Base-by-base conservation (phyloP, 2,329 filamentous ascomycete species). In the Lojkania enalia region DNA sequence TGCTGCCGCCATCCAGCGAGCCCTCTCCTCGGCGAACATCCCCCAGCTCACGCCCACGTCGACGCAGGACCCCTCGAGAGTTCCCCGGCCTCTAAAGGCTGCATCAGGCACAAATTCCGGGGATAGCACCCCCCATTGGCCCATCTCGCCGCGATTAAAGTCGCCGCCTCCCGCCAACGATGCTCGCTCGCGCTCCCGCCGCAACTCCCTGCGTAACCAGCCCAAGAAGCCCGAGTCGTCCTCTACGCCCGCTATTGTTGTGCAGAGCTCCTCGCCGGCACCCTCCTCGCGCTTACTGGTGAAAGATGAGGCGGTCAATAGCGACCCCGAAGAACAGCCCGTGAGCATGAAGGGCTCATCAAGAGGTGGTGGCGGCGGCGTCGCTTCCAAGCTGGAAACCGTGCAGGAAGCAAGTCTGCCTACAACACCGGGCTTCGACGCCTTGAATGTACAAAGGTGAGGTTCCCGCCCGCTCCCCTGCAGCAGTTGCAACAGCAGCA, bases 401-500 rank as follows among this genome's bases (percentile, higher is more conserved):
- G 92, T 97, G 13, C 87, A 96, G 66, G 92, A 96, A 76, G 85
- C 87, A 42, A 94, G 89, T 71, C 81, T 89, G 41, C 74, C 73
- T 35, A 84, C 83, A 38, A 88, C 87, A 1, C 87, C 88, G 12
- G 76, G 73, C 12, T 74, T 70, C 51, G 61, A 76, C 70, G 58
- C 54, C 44, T 43, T 63, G 36, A 60, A 61, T 40, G 23, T 42
- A 27, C 48, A 46, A 46, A 59, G 48, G 57, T 51, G 44, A 20
- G 20, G 14, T 14, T 18, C 19, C 21, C 38, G 18, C 11, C 4
- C 23, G 21, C 33, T 16, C 18, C n/a, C 20, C 39, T 35, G 12
- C 35, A n/a, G n/a, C n/a, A n/a, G n/a, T n/a, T n/a, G n/a, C n/a
- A 23, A 9, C 18, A 23, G 29, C 36, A 39, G 14, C 16, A 12